Evolutionary conservation across 2,329 filamentous ascomycete species (phyloP).

Genomic region (Aureobasidium vineae): DNA sequence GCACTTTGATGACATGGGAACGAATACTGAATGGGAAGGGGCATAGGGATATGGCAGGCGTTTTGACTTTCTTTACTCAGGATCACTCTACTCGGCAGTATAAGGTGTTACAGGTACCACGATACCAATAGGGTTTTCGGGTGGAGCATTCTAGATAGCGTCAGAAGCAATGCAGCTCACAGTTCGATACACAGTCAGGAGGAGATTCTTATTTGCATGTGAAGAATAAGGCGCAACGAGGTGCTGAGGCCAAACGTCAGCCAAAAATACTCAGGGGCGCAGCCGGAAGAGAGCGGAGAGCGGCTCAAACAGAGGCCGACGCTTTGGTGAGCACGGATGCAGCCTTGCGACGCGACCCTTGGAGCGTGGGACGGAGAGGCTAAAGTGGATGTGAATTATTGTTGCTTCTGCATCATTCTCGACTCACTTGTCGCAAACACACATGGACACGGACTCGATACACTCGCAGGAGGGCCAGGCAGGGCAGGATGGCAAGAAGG

Average conservation of each 20-base stretch:
- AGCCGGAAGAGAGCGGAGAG: conserved; percentile 10
- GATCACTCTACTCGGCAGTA: conserved; percentile 10
- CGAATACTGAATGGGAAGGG: background rate
- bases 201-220: background rate
- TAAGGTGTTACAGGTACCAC: background rate
- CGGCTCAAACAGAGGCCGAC: background rate
- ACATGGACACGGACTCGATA: conserved; percentile 47
- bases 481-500: conserved; percentile 72
- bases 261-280: conserved; percentile 15
- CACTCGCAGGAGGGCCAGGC: conserved; percentile 45
- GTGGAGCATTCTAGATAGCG: background rate
- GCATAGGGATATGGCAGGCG: background rate
- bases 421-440: conserved; percentile 40
- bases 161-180: conserved; percentile 3
- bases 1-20: conserved; percentile 17
- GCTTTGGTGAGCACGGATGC: conserved; percentile 3
- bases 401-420: background rate
- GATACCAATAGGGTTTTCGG: background rate
- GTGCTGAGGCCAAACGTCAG: background rate
- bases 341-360: conserved; percentile 5
- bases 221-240: background rate
- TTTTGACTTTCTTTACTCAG: background rate
- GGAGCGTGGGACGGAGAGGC: background rate
- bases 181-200: background rate
- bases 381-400: conserved; percentile 10